Conservation (phyloP, 768 basidiomycete species). For the Rhizopogon rudus region DNA sequence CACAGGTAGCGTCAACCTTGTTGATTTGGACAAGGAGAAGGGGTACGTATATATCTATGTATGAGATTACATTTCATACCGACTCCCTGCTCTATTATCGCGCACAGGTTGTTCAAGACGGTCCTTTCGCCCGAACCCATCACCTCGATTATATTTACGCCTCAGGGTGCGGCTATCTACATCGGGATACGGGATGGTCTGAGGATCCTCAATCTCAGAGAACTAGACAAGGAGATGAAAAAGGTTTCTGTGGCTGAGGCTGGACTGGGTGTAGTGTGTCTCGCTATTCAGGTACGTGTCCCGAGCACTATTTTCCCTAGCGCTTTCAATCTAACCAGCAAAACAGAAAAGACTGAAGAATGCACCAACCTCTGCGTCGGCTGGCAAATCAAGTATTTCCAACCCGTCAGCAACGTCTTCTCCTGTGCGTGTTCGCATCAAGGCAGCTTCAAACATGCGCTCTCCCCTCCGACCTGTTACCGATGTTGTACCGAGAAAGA, state of each 20-base stretch:
- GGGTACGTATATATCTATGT: slow-evolving; percentile 36
- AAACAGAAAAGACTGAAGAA: slow-evolving; percentile 15
- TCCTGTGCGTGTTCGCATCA: slow-evolving; percentile 4
- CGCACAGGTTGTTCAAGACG: slow-evolving; percentile 51
- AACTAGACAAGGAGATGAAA: slow-evolving; percentile 62
- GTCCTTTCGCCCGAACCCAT: slow-evolving; percentile 48
- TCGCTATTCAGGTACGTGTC: slow-evolving; percentile 51
- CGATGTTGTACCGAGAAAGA: neutral
- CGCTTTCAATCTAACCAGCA: neutral
- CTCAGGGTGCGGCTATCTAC: slow-evolving; percentile 64
- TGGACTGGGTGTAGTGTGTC: slow-evolving; percentile 43
- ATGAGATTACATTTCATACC: neutral
- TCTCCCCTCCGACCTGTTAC: neutral
- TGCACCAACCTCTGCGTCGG: neutral
- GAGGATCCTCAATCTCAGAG: slow-evolving; percentile 59
- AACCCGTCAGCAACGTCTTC: slow-evolving; percentile 11
- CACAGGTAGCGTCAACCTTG: slow-evolving; percentile 48
- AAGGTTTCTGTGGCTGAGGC: slow-evolving; percentile 43
- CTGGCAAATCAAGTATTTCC: neutral
- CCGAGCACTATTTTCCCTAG: neutral
- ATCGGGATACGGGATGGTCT: slow-evolving; percentile 62
- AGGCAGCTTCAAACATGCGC: slow-evolving; percentile 1
- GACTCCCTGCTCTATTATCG: neutral
- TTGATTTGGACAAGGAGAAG: slow-evolving; percentile 75
- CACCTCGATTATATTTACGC: slow-evolving; percentile 62